Evolutionary conservation across 139 green algal species (phyloP), one percentile per base, ranked within the genome.

Genomic region (Dunaliella primolecta): DNA sequence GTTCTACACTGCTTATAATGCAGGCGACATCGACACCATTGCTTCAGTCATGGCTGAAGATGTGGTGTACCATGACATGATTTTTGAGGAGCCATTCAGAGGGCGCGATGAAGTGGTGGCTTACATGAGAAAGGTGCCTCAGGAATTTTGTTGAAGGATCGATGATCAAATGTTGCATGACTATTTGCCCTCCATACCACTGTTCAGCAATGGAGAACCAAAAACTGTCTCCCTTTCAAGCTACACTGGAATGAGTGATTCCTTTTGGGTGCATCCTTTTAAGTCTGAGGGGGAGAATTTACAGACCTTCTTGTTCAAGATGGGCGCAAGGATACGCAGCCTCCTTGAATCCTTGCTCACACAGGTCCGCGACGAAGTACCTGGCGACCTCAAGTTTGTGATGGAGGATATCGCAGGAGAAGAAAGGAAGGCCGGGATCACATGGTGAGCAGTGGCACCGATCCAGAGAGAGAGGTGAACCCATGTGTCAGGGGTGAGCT

Each of bases 1-100:
- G 0, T 95, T 93, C 78, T 95, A 96, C 57, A 81, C 92, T 0
- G 88, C 88, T 24, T 97, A 96, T 85, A 97, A 97, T 75, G 72
- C 80, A 29, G 92, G 91, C 1, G 90, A 95, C 64, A 85, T 96
- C 0, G 91, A 89, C 23, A 84, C 82, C 1, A 92, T 96, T 24
- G 76, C 89, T 27, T 32, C 72, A 0, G 83, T 97, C 37, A 89
- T 97, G 78, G 91, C 90, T 2, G 88, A 94, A 1, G 87, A 96
- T 30, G 88, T 90, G 27, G 81, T 80, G 1, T 95, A 95, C 33
- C 89, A 91, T 36, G 84, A 86, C 81, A 81, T 86, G 84, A 15
- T 96, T 15, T 96, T 95, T 78, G 89, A 92, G 81, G 92, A 97
- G 36, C 89, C 94, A 2, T 95, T 96, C 38, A 57, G 79, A 56